A percentile compares a stretch with the other conserved stretches of the same genome.
phyloP scores from a whole-genome alignment of 2,329 filamentous ascomycete species.

The Colletotrichum incanum region DNA sequence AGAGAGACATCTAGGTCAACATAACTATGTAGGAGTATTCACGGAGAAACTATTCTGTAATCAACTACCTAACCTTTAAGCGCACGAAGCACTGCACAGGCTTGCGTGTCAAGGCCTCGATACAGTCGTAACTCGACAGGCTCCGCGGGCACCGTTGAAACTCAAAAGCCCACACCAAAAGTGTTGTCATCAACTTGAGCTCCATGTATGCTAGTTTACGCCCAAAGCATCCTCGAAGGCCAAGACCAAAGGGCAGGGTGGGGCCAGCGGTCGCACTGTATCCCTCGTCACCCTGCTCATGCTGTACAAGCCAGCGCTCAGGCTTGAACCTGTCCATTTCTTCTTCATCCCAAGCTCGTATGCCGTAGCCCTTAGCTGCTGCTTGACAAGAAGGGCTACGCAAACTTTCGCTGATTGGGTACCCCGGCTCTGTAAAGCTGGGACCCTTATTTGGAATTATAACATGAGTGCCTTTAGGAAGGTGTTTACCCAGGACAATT shows the following conservation, averaged over 20 bases:
- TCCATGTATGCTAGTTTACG: slow-evolving; percentile 47
- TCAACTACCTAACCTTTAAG: background rate
- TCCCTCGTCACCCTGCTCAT: background rate
- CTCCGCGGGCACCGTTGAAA: slow-evolving; percentile 41
- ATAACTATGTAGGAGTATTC: too few relatives aligned
- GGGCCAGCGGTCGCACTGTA: slow-evolving; percentile 13
- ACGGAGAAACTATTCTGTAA: too few relatives aligned
- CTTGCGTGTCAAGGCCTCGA: slow-evolving; percentile 44
- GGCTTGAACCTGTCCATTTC: slow-evolving; percentile 7
- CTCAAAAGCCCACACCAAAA: slow-evolving; percentile 51
- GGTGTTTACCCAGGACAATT: slow-evolving; percentile 49
- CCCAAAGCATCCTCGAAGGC: slow-evolving; percentile 24
- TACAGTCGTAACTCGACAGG: slow-evolving; percentile 44
- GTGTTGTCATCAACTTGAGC: slow-evolving; percentile 48
- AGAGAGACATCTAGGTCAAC: too few relatives aligned
- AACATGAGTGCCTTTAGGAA: slow-evolving; percentile 54
- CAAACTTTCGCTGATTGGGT: slow-evolving; percentile 47
- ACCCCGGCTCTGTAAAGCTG: slow-evolving; percentile 47
- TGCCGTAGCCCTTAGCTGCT: slow-evolving; percentile 8
- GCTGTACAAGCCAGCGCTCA: slow-evolving; percentile 3
- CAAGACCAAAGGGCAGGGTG: slow-evolving; percentile 15
- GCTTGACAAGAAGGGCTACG: slow-evolving; percentile 48
- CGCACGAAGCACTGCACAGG: slow-evolving; percentile 41
- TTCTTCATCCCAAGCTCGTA: background rate
- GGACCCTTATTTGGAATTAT: slow-evolving; percentile 49